phyloP scores from a whole-genome alignment of 2,329 filamentous ascomycete species.

The Raffaelea deltoideospora region DNA sequence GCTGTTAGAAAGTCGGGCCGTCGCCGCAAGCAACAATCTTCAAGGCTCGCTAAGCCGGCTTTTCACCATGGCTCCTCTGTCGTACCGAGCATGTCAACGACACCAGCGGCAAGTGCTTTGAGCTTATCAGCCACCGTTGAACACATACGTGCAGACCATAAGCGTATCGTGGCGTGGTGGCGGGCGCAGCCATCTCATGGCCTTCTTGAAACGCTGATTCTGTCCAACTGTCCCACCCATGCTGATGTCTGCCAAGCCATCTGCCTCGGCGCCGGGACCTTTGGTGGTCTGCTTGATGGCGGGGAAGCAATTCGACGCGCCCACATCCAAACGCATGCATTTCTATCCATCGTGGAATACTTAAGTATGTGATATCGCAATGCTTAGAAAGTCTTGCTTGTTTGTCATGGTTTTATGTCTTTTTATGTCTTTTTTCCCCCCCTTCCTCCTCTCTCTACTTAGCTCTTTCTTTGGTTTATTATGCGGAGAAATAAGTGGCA shows the following conservation, averaged over 20 bases:
- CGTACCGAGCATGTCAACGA: too few relatives aligned
- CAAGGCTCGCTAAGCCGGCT: neutral
- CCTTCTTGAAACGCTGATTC: constrained; percentile 20
- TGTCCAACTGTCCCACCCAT: constrained; percentile 9
- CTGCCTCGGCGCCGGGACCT: constrained; percentile 39
- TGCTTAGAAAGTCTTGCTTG: neutral
- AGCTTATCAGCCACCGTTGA: neutral
- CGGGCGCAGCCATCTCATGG: constrained; percentile 13
- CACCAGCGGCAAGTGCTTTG: too few relatives aligned
- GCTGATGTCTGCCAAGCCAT: constrained; percentile 26
- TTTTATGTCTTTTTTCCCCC: too few relatives aligned
- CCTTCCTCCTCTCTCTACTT: too few relatives aligned
- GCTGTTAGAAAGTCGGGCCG: neutral
- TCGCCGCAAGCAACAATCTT: neutral
- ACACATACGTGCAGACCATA: constrained; percentile 13
- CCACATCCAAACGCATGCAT: constrained; percentile 37
- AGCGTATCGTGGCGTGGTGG: constrained; percentile 10
- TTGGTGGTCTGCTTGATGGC: constrained; percentile 35
- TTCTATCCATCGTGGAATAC: constrained; percentile 29
- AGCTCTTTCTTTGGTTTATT: too few relatives aligned
- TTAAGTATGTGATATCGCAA: constrained; percentile 19
- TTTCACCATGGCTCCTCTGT: neutral
- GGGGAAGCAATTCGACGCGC: constrained; percentile 28
- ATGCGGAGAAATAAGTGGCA: too few relatives aligned
- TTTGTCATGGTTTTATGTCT: too few relatives aligned